Evolutionary conservation across 2,329 filamentous ascomycete genomes (phyloP).

Genomic region (Penicillium crustosum): DNA sequence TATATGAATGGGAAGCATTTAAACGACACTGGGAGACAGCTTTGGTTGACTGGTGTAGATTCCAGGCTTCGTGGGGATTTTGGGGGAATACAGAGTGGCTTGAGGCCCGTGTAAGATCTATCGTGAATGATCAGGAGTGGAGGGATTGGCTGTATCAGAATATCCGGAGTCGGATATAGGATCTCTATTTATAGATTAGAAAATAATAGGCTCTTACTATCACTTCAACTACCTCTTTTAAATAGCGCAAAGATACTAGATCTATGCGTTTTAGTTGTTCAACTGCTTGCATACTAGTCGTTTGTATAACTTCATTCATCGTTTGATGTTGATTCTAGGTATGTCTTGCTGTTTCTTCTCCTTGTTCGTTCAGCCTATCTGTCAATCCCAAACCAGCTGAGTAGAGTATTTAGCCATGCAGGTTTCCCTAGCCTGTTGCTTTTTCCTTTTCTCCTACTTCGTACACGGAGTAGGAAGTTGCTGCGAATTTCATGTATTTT

Average conservation of each 20-base stretch:
- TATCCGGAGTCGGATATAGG: conserved; percentile 3
- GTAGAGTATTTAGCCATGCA: too few species aligned
- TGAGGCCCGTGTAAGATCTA: conserved; percentile 54
- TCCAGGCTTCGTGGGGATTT: conserved; percentile 62
- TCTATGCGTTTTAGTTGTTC: too few species aligned
- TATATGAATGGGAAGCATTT: conserved; percentile 58
- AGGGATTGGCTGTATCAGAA: conserved; percentile 44
- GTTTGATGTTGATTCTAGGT: too few species aligned
- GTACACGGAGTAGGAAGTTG: too few species aligned
- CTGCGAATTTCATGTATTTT: too few species aligned
- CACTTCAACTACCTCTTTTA: neutral
- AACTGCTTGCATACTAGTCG: too few species aligned
- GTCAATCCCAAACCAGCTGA: too few species aligned
- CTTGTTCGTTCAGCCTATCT: too few species aligned
- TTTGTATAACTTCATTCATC: too few species aligned
- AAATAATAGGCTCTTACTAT: neutral
- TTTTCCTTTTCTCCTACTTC: too few species aligned
- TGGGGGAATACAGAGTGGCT: conserved; percentile 63
- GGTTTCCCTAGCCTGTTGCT: too few species aligned
- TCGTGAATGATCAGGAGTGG: conserved; percentile 50
- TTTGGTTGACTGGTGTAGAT: conserved; percentile 65
- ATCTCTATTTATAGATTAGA: neutral
- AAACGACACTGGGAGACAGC: conserved; percentile 65
- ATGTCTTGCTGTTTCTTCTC: too few species aligned
- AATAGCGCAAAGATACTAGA: neutral